A percentile compares a stretch with the other conserved stretches of the same genome.
Evolutionary conservation across 139 green algal species (phyloP).

Genomic region (Chlorella sorokiniana): DNA sequence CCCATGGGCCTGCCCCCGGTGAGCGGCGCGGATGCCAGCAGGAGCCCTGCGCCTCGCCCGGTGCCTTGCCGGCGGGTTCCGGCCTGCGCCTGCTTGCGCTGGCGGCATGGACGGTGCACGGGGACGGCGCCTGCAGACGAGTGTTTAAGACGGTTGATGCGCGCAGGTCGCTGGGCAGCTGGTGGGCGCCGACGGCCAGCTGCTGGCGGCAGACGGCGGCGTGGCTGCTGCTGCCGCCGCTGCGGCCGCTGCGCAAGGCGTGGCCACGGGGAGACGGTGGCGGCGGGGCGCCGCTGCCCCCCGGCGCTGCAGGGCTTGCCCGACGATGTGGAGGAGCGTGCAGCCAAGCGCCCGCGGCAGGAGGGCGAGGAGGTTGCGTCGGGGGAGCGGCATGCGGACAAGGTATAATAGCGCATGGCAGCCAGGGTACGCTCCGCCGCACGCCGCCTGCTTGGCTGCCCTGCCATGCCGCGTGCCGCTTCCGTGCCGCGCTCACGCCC

Average conservation of each 20-base stretch:
- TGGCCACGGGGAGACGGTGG: not conserved
- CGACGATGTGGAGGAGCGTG: not conserved
- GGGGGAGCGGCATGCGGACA: not conserved
- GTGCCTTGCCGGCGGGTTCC: not conserved
- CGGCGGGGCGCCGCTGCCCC: not conserved
- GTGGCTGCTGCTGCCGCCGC: not conserved
- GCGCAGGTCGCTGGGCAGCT: slow-evolving; percentile 10
- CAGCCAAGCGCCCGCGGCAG: slow-evolving; percentile 10
- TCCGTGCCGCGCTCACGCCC: not conserved
- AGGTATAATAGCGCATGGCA: not conserved
- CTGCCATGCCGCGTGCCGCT: too few relatives aligned
- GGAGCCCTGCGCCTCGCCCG: not conserved
- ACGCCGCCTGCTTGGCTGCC: not conserved
- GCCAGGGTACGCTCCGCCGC: too few relatives aligned
- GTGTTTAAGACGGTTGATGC: not conserved
- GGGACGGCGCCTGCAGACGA: too few relatives aligned
- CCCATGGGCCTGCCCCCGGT: slow-evolving; percentile 25
- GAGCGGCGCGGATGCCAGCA: not conserved
- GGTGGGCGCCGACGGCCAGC: slow-evolving; percentile 12
- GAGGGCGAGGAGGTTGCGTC: not conserved
- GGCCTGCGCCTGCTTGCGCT: not conserved
- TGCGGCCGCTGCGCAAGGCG: not conserved
- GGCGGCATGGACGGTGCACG: not conserved
- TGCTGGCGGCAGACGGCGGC: not conserved
- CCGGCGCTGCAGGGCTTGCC: too few relatives aligned